Evolutionary conservation across 2,329 filamentous ascomycete genomes (phyloP), one percentile per base, ranked within the genome.

Genomic region (Salinomyces thailandicus): DNA sequence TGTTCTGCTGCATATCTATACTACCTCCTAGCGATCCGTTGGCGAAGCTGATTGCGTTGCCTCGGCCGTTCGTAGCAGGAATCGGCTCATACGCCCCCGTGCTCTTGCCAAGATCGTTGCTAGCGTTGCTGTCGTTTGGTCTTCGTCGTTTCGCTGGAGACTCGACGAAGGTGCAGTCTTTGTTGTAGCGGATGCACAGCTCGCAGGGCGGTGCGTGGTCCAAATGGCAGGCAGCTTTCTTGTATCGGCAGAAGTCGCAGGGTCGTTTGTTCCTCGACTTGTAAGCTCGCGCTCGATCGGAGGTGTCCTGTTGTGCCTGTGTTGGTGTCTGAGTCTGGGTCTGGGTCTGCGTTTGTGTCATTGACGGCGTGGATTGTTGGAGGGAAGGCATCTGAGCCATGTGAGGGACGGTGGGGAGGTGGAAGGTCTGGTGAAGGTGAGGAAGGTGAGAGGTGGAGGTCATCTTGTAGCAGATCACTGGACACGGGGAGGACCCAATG

Each of bases 171-270:
- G 64, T 67, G 46, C 64, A 68, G 18, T 62, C 55, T 22, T 59
- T 60, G 41, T 57, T 56, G 41, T 65, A 62, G 6, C 61, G 53
- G n/a, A 58, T 49, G 38, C 64, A 67, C 6, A 65, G 49, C 35
- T 62, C 59, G 41, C 64, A 67, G 5, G 64, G 64, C 12, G 63
- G 64, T 11, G 52, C 43, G 6, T 42, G 48, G 16, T 66, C 62
- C 29, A 67, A 61, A 38, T 64, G 62, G 44, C 63, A 68, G 7
- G 63, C 63, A 1, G 63, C 61, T 44, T 67, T 64, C 38, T 64
- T 59, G 13, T 60, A 62, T 8, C 63, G 57, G 42, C 63, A 68
- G 45, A 66, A 66, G 44, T 68, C 64, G 48, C 64, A 68, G 4
- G 64, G 64, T 26, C 64, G 52, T 45, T 57, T 58, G 40, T 57